Percentiles rank a stretch among this genome's conserved stretches.
These are phyloP conservation scores for Ashbya aceris DNA, from an alignment of 1,139 yeast genomes.

Conservation along the genomic window DNA sequence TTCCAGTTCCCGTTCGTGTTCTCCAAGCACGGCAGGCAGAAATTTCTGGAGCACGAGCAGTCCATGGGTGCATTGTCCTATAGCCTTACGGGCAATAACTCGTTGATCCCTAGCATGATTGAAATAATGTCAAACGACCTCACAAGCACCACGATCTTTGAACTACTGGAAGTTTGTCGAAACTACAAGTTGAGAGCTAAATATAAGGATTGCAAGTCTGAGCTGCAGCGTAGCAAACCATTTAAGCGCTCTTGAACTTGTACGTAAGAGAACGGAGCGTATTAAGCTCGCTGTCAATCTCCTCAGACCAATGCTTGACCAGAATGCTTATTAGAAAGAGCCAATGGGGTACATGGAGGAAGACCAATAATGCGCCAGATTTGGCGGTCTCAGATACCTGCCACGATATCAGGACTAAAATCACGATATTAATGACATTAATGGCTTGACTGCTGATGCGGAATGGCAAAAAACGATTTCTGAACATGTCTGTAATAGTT, in stretches of 20 bases:
- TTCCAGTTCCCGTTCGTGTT: constrained; percentile 24
- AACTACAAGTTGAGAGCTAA: constrained; percentile 1
- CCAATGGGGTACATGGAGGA: constrained; percentile 21
- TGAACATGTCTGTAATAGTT: constrained; percentile 15
- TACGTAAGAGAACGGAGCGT: constrained; percentile 18
- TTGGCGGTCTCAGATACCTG: constrained; percentile 5
- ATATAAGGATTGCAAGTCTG: neutral
- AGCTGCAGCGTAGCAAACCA: neutral
- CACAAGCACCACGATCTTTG: constrained; percentile 20
- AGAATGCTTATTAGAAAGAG: constrained; percentile 16
- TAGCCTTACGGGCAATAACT: constrained; percentile 15
- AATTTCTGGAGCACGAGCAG: constrained; percentile 16
- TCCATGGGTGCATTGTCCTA: constrained; percentile 22
- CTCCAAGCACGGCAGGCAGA: constrained; percentile 16
- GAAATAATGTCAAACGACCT: constrained; percentile 17
- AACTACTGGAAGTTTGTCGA: constrained; percentile 6
- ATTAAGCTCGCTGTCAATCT: constrained; percentile 18
- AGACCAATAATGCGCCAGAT: constrained; percentile 5
- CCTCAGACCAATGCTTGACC: constrained; percentile 18
- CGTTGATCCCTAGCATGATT: constrained; percentile 16
- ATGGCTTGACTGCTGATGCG: constrained; percentile 15
- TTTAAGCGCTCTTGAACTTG: constrained; percentile 25
- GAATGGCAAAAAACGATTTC: constrained; percentile 13
- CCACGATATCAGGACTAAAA: constrained; percentile 21
- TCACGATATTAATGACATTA: constrained; percentile 15